Base-by-base conservation (phyloP, 306 rosid genomes). In the Fragaria nilgerrensis region DNA sequence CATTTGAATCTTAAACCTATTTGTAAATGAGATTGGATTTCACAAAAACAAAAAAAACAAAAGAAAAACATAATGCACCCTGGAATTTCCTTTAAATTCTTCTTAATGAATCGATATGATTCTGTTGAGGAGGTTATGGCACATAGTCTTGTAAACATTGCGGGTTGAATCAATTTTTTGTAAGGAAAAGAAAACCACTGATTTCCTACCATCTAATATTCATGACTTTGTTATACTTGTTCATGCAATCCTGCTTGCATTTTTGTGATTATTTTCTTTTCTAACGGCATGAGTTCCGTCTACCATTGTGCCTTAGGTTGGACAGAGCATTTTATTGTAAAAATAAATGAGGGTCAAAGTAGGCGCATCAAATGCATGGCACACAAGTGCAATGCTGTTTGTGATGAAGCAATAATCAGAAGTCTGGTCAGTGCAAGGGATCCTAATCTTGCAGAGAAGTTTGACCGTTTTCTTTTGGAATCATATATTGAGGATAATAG, bases 331-430 rank as follows among this genome's bases (percentile, higher is more conserved):
- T 81, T 85, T 75, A 78, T 81, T 64, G 80, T 81, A 62, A 85
- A 81, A 77, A 85, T 85, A 75, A 81, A 78, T 27, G 85, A 78
- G 34, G 85, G 88, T 29, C 85, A 81, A 75, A 85, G 85, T 69
- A 84, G 75, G 81, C 85, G 85, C 23, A 80, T 85, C 22, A 81
- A 56, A 37, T 85, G 88, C 78, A 85, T 85, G 88, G 88, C 81
- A 22, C 56, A 78, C 73, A 43, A 75, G 47, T 81, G 88, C 81
- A 39, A 78, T 76, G 73, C 81, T 66, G 63, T 85, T 55, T 81
- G 88, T 67, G 85, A 85, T 43, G 88, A 85, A 78, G 81, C 34
- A 5, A 34, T 44, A 20, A 61, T 85, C 65, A 81, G 88, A 78
- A 75, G 8, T 64, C 68, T 85, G 68, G 85, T 85, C 49, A 58